Percentiles rank a stretch among this genome's conserved stretches.
Conservation (phyloP, 805 yeast species). For the Candida vartiovaarae region DNA sequence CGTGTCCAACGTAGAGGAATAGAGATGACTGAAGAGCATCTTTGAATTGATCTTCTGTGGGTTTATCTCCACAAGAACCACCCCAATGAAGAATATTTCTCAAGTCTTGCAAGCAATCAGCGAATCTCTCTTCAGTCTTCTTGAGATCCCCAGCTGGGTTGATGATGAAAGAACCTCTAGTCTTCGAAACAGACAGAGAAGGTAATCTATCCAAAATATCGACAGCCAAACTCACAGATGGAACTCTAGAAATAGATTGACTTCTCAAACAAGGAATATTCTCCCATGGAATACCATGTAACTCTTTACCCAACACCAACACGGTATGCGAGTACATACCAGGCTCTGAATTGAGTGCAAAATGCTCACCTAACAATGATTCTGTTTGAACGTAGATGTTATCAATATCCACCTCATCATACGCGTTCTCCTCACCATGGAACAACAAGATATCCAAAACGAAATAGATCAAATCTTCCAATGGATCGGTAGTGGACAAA, state of each 20-base stretch:
- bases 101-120: slow-evolving; percentile 31
- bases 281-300: slow-evolving; percentile 89
- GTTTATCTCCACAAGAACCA: slow-evolving; percentile 48
- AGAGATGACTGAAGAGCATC: slow-evolving; percentile 39
- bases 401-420: slow-evolving; percentile 59
- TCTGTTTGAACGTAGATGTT: slow-evolving; percentile 46
- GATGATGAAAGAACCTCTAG: slow-evolving; percentile 52
- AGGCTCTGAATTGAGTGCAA: slow-evolving; percentile 10
- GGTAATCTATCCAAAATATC: slow-evolving; percentile 26
- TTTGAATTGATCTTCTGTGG: slow-evolving; percentile 48
- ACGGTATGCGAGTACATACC: slow-evolving; percentile 46
- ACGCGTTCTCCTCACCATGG: slow-evolving; percentile 59
- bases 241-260: slow-evolving; percentile 65
- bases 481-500: slow-evolving; percentile 28
- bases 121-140: slow-evolving; percentile 57
- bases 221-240: slow-evolving; percentile 46
- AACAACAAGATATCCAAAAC: slow-evolving; percentile 52
- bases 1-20: slow-evolving; percentile 86
- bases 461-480: slow-evolving; percentile 61
- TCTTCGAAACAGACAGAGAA: slow-evolving; percentile 16
- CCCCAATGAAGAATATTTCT: slow-evolving; percentile 34
- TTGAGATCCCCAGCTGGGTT: slow-evolving; percentile 79
- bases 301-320: slow-evolving; percentile 57
- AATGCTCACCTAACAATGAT: slow-evolving; percentile 33
- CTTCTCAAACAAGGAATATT: slow-evolving; percentile 49